Percentiles rank a stretch among this genome's conserved stretches.
phyloP scores from a whole-genome alignment of 768 basidiomycete genomes.

The Boletus pseudo-olivaceus region DNA sequence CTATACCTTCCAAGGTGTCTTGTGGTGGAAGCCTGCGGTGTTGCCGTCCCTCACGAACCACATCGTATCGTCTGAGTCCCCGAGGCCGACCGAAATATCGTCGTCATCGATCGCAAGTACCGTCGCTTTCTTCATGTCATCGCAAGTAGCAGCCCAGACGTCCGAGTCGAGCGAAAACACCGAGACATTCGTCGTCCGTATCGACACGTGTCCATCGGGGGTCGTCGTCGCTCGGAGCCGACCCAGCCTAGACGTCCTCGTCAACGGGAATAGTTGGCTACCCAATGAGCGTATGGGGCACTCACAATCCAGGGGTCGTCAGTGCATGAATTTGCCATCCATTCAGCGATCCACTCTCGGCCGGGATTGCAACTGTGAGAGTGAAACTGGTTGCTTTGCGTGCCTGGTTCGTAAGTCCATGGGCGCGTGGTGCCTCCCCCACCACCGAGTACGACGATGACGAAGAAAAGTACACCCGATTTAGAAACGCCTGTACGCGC shows the following conservation, averaged over 20 bases:
- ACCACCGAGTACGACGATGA: neutral
- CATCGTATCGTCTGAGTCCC: neutral
- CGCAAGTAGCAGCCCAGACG: neutral
- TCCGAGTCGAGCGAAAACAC: constrained; percentile 20
- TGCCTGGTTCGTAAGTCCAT: neutral
- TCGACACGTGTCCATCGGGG: constrained; percentile 2
- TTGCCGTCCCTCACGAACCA: constrained; percentile 10
- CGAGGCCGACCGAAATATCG: neutral
- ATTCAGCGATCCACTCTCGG: constrained; percentile 64
- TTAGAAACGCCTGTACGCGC: constrained; percentile 55
- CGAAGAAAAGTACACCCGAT: constrained; percentile 25
- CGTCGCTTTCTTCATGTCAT: neutral
- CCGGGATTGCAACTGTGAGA: constrained; percentile 66
- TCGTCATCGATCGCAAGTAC: constrained; percentile 15
- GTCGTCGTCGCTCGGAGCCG: constrained; percentile 18
- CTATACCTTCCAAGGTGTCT: constrained; percentile 24
- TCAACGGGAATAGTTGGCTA: neutral
- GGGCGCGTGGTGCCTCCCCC: neutral
- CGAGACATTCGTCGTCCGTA: constrained; percentile 26
- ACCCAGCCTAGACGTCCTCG: constrained; percentile 9
- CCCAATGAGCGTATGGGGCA: neutral
- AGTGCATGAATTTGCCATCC: constrained; percentile 67
- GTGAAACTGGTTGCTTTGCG: constrained; percentile 44
- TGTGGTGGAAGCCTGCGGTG: neutral
- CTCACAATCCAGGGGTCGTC: constrained; percentile 65